phyloP scores from a whole-genome alignment of 768 basidiomycete genomes.

The Cubamyces lactineus region DNA sequence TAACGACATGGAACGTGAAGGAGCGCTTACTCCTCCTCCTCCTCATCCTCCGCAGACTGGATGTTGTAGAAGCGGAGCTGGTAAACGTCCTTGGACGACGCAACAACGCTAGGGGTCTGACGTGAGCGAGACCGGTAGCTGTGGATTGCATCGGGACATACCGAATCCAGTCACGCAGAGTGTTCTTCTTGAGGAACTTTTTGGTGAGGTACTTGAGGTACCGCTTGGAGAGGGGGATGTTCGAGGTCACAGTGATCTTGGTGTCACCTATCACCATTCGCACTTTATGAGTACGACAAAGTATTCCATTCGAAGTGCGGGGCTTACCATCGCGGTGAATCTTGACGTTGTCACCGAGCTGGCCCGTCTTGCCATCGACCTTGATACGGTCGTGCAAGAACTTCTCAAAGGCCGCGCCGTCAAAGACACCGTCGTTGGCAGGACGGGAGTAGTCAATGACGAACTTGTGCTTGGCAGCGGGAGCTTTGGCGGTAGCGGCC shows the following conservation, averaged over 20 bases:
- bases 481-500: conserved; percentile 54
- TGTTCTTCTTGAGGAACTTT: conserved; percentile 99
- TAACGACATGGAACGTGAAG: conserved; percentile 10
- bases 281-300: not conserved
- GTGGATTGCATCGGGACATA: conserved; percentile 33
- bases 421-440: conserved; percentile 64
- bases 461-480: conserved; percentile 73
- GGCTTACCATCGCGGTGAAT: conserved; percentile 81
- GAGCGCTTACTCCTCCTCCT: conserved; percentile 48
- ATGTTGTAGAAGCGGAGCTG: conserved; percentile 96
- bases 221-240: conserved; percentile 91
- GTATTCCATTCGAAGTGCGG: not conserved
- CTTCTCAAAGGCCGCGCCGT: conserved; percentile 75
- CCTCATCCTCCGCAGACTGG: conserved; percentile 62
- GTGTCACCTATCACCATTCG: conserved; percentile 55
- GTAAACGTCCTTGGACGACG: conserved; percentile 91
- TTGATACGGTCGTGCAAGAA: conserved; percentile 94
- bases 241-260: conserved; percentile 84
- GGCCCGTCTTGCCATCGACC: conserved; percentile 89
- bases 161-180: conserved; percentile 96
- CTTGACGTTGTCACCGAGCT: conserved; percentile 89
- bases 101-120: conserved; percentile 68
- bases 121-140: conserved; percentile 9
- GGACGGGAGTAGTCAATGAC: conserved; percentile 86
- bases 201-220: conserved; percentile 99